phyloP scores from a whole-genome alignment of 257 asterid genomes.

The Galeopsis tetrahit region DNA sequence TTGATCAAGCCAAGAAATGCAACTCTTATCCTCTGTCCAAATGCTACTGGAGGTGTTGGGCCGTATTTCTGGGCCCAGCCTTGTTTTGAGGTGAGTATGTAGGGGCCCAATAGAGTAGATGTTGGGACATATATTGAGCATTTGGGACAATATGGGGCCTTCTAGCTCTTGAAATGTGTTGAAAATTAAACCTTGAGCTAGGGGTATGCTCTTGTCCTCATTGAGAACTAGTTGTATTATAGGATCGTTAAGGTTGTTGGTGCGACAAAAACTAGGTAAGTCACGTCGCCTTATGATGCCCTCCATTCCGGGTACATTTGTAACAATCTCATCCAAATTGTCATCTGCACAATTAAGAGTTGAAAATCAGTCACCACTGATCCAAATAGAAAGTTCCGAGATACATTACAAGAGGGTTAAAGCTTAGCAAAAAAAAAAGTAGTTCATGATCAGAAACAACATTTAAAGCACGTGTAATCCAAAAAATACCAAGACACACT shows the following conservation, averaged over 20 bases:
- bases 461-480: no score
- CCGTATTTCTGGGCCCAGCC: not conserved
- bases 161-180: slow-evolving; percentile 72
- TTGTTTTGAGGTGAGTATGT: slow-evolving; percentile 47
- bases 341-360: slow-evolving; percentile 46
- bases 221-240: slow-evolving; percentile 33
- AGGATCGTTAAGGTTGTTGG: slow-evolving; percentile 29
- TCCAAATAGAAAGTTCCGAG: not conserved
- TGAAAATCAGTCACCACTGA: not conserved
- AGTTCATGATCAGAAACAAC: no score
- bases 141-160: slow-evolving; percentile 50
- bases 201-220: slow-evolving; percentile 36
- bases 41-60: slow-evolving; percentile 37
- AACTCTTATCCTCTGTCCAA: slow-evolving; percentile 54
- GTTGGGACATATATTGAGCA: slow-evolving; percentile 54
- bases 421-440: no score
- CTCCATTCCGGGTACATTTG: slow-evolving; percentile 61
- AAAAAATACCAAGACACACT: no score
- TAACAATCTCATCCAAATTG: slow-evolving; percentile 51
- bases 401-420: no score
- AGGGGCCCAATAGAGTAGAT: slow-evolving; percentile 67
- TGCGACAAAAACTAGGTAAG: slow-evolving; percentile 64
- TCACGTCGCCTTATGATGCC: slow-evolving; percentile 73
- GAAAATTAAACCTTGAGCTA: slow-evolving; percentile 59
- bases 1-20: slow-evolving; percentile 59